These are phyloP conservation scores for Rhinocladiella similis DNA, from an alignment of 2,329 filamentous ascomycete species.

Conservation along the genomic window DNA sequence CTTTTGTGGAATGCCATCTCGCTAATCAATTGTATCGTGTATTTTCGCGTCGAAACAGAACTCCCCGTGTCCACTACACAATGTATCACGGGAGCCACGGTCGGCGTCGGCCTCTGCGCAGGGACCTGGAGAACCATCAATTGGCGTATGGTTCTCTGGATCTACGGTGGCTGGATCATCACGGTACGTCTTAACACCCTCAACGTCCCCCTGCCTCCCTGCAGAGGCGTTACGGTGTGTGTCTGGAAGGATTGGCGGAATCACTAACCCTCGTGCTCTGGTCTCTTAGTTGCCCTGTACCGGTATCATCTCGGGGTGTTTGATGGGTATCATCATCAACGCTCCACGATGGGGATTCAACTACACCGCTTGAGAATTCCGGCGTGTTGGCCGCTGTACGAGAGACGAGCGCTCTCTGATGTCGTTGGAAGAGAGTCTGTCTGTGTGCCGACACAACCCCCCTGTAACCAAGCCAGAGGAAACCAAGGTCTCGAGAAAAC, in stretches of 20 bases:
- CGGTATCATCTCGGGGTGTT: slow-evolving; percentile 54
- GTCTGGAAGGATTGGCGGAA: no score
- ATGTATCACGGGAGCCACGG: slow-evolving; percentile 74
- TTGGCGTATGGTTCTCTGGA: slow-evolving; percentile 68
- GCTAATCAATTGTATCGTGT: no score
- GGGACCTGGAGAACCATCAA: slow-evolving; percentile 70
- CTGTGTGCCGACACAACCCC: no score
- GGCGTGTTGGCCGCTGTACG: no score
- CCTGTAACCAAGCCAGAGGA: no score
- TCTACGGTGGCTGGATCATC: slow-evolving; percentile 66
- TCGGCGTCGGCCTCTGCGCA: slow-evolving; percentile 59
- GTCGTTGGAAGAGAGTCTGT: no score
- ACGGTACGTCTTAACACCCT: slow-evolving; percentile 44
- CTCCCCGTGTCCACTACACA: slow-evolving; percentile 76
- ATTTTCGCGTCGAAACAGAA: neutral
- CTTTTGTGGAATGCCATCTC: no score
- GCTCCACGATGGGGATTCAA: slow-evolving; percentile 52
- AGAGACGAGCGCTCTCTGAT: no score
- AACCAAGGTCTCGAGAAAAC: no score
- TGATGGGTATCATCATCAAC: slow-evolving; percentile 58
- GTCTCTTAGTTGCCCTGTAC: slow-evolving; percentile 58
- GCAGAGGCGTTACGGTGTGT: no score
- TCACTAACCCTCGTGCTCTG: no score
- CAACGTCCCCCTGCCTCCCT: no score
- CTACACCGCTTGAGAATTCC: neutral